Evolutionary conservation across 805 yeast genomes (phyloP), one percentile per base, ranked within the genome.

Genomic region (Candida multigemmis): DNA sequence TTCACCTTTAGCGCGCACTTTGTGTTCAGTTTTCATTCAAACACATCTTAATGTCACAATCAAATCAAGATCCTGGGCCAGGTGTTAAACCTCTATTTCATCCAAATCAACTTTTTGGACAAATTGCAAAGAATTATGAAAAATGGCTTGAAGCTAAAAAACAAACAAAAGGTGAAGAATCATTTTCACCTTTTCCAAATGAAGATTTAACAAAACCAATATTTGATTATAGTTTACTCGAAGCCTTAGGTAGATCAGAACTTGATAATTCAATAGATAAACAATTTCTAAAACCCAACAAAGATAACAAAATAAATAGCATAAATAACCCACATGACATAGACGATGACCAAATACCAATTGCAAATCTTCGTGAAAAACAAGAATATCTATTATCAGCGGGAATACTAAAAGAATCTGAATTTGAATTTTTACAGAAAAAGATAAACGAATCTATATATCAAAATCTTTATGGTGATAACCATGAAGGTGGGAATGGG

Each of bases 111-210:
- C 42, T 54, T 10, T 48, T 50, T 32, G 58, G 51, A 22, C 35
- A 50, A 19, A 53, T 55, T 11, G 40, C 56, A 6, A 53, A 52
- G 32, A 56, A 54, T 39, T 60, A 60, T 31, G 58, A 56, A 18
- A 38, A 46, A 8, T 60, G 65, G 65, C 60, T 45, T 42, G 48
- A 50, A 16, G 48, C 47, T 18, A 42, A 42, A 28, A 39, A 38
- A 20, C 50, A 42, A 27, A 42, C 42, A 18, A 40, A 38, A 16
- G 47, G 42, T 12, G 49, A 42, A 14, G 53, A 42, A 11, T 30
- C 40, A 21, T 52, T 35, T 25, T 48, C 41, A 46, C 57, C 59
- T 7, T 48, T 52, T 23, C 58, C 57, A 6, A 28, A 28, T 4
- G 56, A 44, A 20, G 38, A 37, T 16, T 8, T n/a, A 6, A 24